Evolutionary conservation across 202 grass and related monocot genomes (phyloP), one percentile per base, ranked within the genome.

Genomic region (Carex sylvatica): DNA sequence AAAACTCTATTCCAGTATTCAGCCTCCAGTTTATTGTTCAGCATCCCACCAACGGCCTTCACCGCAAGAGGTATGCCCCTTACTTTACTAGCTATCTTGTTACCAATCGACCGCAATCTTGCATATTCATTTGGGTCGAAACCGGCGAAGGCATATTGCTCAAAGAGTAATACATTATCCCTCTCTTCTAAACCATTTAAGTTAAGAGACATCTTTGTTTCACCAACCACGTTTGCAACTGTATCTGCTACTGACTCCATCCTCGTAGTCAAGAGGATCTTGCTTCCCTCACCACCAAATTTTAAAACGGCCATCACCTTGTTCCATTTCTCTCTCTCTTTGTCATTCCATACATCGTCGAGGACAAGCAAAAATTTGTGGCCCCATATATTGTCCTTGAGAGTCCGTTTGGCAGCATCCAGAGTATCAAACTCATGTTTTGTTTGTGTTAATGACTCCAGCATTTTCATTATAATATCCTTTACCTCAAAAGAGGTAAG

Each of bases 331-430:
- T 23, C 20, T 2, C 15, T 16, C 4, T 76, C 65, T 2, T 30
- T 9, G 16, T 85, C 83, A 23, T 85, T 75, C 83, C 83, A 88
- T 26, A 88, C 87, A 68, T 85, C 83, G 55, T 88, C 83, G 0
- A 88, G 78, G 6, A 88, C 87, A 19, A 88, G 75, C 33, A 88
- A 49, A 85, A 82, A 85, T 68, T 64, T 77, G 9, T 77, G 9
- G 9, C 15, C 30, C 22, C 3, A 49, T 72, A 88, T 18, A 1
- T 47, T 44, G 9, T 53, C 18, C 30, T 59, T 54, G 2, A 88
- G 46, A 58, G 33, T 76, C 6, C 26, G 52, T 22, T 77, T 65
- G 81, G 49, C 28, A 26, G 40, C 49, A 56, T 59, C 33, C 1
- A 67, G 59, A 9, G 24, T 82, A 9, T 31, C 28, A 20, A 60